Evolutionary conservation across 495 filamentous ascomycete species (phyloP), one percentile per base, ranked within the genome.

Genomic region (Recurvomyces mirabilis): DNA sequence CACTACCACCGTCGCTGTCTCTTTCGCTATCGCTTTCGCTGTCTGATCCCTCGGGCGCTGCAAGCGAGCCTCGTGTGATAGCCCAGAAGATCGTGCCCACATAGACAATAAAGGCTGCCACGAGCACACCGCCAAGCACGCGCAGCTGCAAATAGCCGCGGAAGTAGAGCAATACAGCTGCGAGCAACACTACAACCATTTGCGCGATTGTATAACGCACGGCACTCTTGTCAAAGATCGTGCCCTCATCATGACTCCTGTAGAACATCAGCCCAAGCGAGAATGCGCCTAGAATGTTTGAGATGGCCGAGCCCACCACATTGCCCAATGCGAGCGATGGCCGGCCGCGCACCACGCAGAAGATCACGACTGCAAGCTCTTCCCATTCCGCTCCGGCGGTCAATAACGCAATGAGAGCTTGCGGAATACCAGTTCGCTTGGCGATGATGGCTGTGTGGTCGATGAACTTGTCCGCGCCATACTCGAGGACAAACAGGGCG

Each of bases 341-440:
- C 15, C 62, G 67, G 38, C 63, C 52, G 30, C 68, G 67, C 2
- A 60, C 49, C n/a, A 75, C 56, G n/a, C 69, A 61, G 5, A 66
- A 64, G 6, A 70, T 47, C 10, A 76, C 65, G 1, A 77, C 71
- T 0, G 65, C 72, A 17, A 77, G 72, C 71, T 77, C 73, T 63
- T 77, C 73, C 60, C 66, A 77, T 58, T 75, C 72, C 33, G 68
- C 73, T 6, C 73, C 73, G 33, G 65, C 69, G 3, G 70, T 75
- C 17, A 76, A 55, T 5, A 77, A 60, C 2, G 65, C 69, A 41
- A 75, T 61, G 20, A 75, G 41, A 9, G 68, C 70, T 31, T 62
- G 62, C 13, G 70, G 67, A 11, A 75, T 59, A 18, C 68, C 64
- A 9, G 66, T 49, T 19, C 70, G 65, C 17, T 56, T 60, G 9